Conservation (phyloP, 495 filamentous ascomycete species). For the Hypoxylon crocopeplum region DNA sequence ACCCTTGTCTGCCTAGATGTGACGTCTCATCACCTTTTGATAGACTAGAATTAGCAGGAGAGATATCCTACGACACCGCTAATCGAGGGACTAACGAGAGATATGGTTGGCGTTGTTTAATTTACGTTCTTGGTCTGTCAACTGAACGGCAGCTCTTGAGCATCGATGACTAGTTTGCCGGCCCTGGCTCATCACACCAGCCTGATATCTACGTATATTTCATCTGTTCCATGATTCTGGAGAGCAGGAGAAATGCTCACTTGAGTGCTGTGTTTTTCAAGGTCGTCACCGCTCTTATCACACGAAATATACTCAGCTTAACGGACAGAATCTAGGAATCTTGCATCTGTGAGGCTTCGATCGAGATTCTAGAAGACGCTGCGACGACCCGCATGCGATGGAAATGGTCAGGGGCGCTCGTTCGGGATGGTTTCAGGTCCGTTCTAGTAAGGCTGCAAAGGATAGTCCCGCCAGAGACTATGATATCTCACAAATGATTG, state of each 20-base stretch:
- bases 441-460: slow-evolving; percentile 29
- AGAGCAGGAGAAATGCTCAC: no score
- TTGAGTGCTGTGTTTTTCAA: no score
- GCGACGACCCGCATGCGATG: slow-evolving; percentile 28
- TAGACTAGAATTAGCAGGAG: not conserved
- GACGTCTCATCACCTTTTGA: not conserved
- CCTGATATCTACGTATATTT: no score
- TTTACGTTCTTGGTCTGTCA: no score
- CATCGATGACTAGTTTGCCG: no score
- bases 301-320: not conserved
- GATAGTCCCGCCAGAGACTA: slow-evolving; percentile 20
- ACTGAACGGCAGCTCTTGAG: no score
- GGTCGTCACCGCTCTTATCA: not conserved
- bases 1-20: slow-evolving; percentile 3
- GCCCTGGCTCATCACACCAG: no score
- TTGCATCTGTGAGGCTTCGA: slow-evolving; percentile 32
- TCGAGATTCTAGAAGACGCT: slow-evolving; percentile 40
- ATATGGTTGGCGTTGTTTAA: no score
- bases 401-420: slow-evolving; percentile 24
- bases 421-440: slow-evolving; percentile 28
- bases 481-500: slow-evolving; percentile 28
- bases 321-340: slow-evolving; percentile 1
- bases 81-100: no score
- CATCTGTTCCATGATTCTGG: no score
- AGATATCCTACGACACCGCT: not conserved